These are phyloP conservation scores for Ceratocystis colombiana DNA, from an alignment of 2,329 filamentous ascomycete genomes.

Conservation along the genomic window DNA sequence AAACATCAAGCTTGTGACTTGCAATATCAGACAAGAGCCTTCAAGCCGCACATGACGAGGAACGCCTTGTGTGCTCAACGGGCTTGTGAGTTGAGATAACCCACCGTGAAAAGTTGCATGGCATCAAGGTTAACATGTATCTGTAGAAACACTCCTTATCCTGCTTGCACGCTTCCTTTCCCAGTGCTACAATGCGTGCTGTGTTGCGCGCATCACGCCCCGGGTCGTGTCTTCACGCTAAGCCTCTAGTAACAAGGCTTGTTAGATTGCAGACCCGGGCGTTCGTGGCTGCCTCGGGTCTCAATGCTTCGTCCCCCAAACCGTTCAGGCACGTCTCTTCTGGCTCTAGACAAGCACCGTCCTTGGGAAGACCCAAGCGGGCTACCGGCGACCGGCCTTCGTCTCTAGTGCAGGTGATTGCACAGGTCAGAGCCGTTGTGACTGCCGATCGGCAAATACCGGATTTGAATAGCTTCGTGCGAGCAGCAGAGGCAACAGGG, in stretches of 20 bases:
- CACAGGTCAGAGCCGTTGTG: slow-evolving; percentile 11
- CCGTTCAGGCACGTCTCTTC: too few species aligned
- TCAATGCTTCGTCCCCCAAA: not conserved
- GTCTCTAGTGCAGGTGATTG: not conserved
- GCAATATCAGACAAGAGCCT: too few species aligned
- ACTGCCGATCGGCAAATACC: slow-evolving; percentile 8
- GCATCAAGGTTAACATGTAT: not conserved
- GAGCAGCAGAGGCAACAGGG: not conserved
- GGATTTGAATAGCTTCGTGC: slow-evolving; percentile 17
- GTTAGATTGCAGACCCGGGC: not conserved
- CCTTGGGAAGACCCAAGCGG: not conserved
- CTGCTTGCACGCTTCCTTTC: not conserved
- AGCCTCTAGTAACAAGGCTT: not conserved
- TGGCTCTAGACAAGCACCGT: not conserved
- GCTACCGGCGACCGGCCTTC: not conserved
- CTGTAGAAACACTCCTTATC: not conserved
- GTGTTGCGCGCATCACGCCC: not conserved
- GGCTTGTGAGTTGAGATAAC: not conserved
- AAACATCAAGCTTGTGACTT: too few species aligned
- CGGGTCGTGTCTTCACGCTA: not conserved
- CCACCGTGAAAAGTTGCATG: not conserved
- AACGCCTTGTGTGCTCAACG: not conserved
- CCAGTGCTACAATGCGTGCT: not conserved
- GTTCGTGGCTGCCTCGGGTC: not conserved
- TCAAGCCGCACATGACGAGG: not conserved